Conservation (phyloP, 1,284 basidiomycete genomes). For the Austroboletus niveus region DNA sequence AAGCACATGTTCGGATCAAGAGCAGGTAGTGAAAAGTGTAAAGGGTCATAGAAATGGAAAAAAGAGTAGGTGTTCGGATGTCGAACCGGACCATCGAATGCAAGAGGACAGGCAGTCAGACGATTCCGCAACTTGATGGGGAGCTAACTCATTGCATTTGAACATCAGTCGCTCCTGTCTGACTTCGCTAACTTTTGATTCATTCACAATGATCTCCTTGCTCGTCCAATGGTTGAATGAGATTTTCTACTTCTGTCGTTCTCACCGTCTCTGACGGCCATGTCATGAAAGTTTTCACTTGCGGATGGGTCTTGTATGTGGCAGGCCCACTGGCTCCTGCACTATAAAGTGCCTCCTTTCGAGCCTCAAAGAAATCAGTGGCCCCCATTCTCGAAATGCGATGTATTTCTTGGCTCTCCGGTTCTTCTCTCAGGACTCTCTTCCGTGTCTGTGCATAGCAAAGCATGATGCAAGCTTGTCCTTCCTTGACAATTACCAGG, state of each 20-base stretch:
- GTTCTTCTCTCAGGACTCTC: constrained; percentile 11
- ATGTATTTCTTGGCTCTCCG: constrained; percentile 10
- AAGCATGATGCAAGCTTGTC: constrained; percentile 7
- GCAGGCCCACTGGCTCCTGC: background rate
- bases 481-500: constrained; percentile 21
- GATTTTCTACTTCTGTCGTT: background rate
- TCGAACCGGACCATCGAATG: no score
- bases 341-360: constrained; percentile 10
- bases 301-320: background rate
- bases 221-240: background rate
- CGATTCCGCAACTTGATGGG: background rate
- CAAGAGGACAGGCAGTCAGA: no score
- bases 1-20: no score
- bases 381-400: background rate
- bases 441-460: constrained; percentile 8
- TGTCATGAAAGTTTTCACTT: background rate
- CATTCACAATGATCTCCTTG: background rate
- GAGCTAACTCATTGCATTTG: background rate
- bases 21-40: no score
- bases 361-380: constrained; percentile 2
- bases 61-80: no score
- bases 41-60: no score
- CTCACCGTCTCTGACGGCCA: background rate
- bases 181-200: no score
- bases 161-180: background rate